Evolutionary conservation across 23 red algal species (phyloP).

Genomic region (Cyanidium caldarium): DNA sequence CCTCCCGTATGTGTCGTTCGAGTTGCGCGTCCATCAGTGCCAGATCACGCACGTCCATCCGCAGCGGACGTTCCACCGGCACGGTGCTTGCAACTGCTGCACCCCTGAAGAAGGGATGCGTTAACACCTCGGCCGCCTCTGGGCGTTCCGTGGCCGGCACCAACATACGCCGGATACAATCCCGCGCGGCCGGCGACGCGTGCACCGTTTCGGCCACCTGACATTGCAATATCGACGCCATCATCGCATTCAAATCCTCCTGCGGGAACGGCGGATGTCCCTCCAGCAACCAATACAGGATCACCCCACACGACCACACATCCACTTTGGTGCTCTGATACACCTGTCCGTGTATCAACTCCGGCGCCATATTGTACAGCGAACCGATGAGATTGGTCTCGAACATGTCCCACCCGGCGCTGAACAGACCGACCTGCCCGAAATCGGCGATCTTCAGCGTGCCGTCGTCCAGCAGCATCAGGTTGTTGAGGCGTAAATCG

Average conservation of each 20-base stretch:
- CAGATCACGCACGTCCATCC: conserved; percentile 31
- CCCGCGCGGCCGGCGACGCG: conserved; percentile 30
- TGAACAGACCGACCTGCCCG: conserved; percentile 85
- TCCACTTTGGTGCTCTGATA: conserved; percentile 91
- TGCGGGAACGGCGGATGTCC: conserved; percentile 89
- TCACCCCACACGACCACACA: conserved; percentile 81
- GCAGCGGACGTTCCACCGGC: not conserved
- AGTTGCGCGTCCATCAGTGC: conserved; percentile 24
- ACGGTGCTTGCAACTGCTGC: conserved; percentile 23
- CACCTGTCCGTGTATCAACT: conserved; percentile 56
- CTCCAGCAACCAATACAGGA: conserved; percentile 62
- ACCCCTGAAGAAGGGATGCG: conserved; percentile 9
- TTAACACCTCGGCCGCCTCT: not conserved
- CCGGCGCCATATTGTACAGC: conserved; percentile 73
- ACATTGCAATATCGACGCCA: conserved; percentile 42
- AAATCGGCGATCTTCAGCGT: conserved; percentile 85
- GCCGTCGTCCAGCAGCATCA: conserved; percentile 75
- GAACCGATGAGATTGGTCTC: conserved; percentile 71
- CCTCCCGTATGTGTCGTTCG: conserved; percentile 10
- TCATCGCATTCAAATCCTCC: conserved; percentile 32
- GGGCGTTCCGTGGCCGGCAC: conserved; percentile 24
- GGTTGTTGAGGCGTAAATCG: conserved; percentile 85
- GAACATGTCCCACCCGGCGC: conserved; percentile 84
- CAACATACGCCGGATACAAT: conserved; percentile 76
- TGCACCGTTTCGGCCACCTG: conserved; percentile 39